Evolutionary conservation across 345 rosid species (phyloP), one percentile per base, ranked within the genome.

Genomic region (Salix caprea): DNA sequence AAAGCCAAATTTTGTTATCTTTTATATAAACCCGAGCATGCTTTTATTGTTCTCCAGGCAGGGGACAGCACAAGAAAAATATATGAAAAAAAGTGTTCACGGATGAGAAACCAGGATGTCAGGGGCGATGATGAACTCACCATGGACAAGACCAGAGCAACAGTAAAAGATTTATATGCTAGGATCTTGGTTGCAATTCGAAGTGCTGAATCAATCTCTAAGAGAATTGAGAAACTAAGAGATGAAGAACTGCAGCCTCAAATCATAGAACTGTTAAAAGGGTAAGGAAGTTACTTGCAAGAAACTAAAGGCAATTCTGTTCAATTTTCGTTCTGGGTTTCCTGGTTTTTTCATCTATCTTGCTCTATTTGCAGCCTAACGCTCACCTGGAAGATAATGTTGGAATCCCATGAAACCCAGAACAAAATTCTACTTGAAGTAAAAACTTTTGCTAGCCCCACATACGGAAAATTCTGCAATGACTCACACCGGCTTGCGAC

Each of bases 181-280:
- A 77, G 88, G 81, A 91, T 88, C 84, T 79, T 89, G 79, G 92
- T 91, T 70, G 93, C 96, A 5, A 85, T 89, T 77, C 83, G 88
- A 69, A 88, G 93, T 77, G 93, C 90, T 16, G 93, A 89, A 73
- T 84, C 92, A 11, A 89, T 91, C 74, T 88, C 96, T 7, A 83
- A 84, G 83, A 87, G 87, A 78, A 89, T 91, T 32, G 82, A 88
- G 75, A 87, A 89, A 75, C 77, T 91, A 75, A 82, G 91, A 65
- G 93, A 91, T 48, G 96, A 89, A 64, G 96, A 91, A 73, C 84
- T 91, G 74, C 85, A 82, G 65, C 96, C 96, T 69, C 93, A 91
- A 77, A 82, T 91, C 30, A 64, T 88, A 14, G 96, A 91, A 79
- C 84, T 91, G 54, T 75, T 89, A 28, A 88, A 87, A 79, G 96